These are phyloP conservation scores for Styphnolobium japonicum DNA, from an alignment of 306 rosid species.

Conservation along the genomic window DNA sequence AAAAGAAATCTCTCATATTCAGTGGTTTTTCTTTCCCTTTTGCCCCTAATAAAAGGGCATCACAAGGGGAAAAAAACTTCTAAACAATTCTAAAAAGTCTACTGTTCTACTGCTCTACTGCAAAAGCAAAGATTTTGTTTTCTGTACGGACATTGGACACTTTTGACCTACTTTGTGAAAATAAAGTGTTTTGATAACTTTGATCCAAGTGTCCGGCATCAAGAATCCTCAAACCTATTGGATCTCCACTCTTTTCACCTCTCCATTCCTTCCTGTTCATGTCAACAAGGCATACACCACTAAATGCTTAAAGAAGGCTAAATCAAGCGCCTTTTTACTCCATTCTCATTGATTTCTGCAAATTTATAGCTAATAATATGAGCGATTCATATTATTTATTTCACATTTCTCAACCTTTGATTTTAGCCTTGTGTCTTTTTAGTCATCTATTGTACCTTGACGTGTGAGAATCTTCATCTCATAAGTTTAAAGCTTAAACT, in stretches of 20 bases:
- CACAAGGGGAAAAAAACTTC: too few relatives aligned
- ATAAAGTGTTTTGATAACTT: too few relatives aligned
- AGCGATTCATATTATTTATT: not conserved
- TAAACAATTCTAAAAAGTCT: too few relatives aligned
- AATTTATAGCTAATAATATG: not conserved
- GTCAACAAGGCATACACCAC: not conserved
- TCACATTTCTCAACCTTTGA: not conserved
- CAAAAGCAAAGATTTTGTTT: not conserved
- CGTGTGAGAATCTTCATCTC: not conserved
- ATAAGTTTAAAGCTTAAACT: not conserved
- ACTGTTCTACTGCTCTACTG: too few relatives aligned
- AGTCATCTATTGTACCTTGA: not conserved
- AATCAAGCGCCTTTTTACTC: not conserved
- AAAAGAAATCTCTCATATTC: not conserved
- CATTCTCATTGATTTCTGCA: not conserved
- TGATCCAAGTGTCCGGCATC: not conserved
- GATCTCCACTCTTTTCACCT: not conserved
- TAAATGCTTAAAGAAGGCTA: not conserved
- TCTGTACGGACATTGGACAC: slow-evolving; percentile 6
- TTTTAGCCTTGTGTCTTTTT: not conserved
- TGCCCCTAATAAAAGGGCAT: too few relatives aligned
- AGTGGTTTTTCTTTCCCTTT: not conserved
- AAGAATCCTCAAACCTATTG: not conserved
- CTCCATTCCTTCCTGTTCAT: not conserved
- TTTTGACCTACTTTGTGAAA: not conserved